Evolutionary conservation across 2,329 filamentous ascomycete species (phyloP).

Genomic region (Tolypocladium tropicale): DNA sequence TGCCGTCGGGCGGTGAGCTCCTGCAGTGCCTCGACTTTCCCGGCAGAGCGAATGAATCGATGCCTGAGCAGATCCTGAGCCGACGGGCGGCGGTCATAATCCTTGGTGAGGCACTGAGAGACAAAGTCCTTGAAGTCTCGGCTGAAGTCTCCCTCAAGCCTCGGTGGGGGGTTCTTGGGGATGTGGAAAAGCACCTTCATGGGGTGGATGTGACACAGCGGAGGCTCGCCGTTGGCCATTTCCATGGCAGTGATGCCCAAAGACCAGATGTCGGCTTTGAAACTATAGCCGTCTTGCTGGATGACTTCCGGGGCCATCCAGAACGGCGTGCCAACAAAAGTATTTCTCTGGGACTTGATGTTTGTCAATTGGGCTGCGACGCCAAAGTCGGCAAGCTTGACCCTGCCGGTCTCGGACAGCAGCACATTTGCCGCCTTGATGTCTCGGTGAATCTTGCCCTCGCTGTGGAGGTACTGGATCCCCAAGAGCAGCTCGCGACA

Average conservation of each 20-base stretch:
- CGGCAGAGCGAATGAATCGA: constrained; percentile 77
- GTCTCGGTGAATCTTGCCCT: constrained; percentile 93
- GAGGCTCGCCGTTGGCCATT: constrained; percentile 80
- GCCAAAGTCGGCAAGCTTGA: constrained; percentile 95
- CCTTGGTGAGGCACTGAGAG: constrained; percentile 81
- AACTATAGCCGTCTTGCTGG: constrained; percentile 72
- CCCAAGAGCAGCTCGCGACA: constrained; percentile 85
- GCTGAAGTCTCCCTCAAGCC: constrained; percentile 77
- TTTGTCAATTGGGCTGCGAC: constrained; percentile 94
- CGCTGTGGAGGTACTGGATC: constrained; percentile 84
- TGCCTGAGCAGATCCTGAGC: constrained; percentile 84
- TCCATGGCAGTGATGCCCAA: constrained; percentile 88
- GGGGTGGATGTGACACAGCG: constrained; percentile 72
- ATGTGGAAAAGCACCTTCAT: constrained; percentile 94
- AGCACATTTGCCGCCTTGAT: constrained; percentile 95
- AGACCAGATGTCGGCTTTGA: constrained; percentile 91
- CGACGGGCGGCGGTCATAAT: constrained; percentile 72
- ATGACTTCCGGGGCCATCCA: constrained; percentile 98
- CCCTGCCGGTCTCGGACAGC: constrained; percentile 81
- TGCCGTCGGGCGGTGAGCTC: constrained; percentile 79
- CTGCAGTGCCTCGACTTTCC: constrained; percentile 78
- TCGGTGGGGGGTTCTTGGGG: constrained; percentile 76
- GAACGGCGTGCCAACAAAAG: constrained; percentile 93
- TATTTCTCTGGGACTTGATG: constrained; percentile 95
- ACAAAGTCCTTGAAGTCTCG: constrained; percentile 93